Conservation (phyloP, 345 rosid genomes). For the Leavenworthia alabamica region DNA sequence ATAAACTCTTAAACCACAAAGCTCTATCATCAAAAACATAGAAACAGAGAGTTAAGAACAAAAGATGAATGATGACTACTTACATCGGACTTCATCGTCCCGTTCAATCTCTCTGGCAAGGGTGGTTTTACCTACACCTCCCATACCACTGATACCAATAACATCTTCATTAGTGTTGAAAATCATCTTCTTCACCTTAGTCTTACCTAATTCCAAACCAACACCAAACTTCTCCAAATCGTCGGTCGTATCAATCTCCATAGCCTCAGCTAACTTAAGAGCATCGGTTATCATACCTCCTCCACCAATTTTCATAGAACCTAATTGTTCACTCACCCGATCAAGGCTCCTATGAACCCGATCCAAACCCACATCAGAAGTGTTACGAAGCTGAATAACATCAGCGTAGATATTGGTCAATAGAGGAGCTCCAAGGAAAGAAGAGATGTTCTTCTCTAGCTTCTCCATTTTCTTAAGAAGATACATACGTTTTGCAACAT, state of each 20-base stretch:
- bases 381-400: slow-evolving; percentile 47
- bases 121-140: slow-evolving; percentile 89
- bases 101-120: slow-evolving; percentile 58
- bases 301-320: slow-evolving; percentile 53
- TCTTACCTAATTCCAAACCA: slow-evolving; percentile 63
- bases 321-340: slow-evolving; percentile 45
- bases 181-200: slow-evolving; percentile 70
- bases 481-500: slow-evolving; percentile 45
- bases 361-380: slow-evolving; percentile 44
- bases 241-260: slow-evolving; percentile 26
- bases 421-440: slow-evolving; percentile 37
- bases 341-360: slow-evolving; percentile 37
- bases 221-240: slow-evolving; percentile 33
- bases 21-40: background rate
- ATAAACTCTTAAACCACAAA: background rate
- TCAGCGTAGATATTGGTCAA: slow-evolving; percentile 58
- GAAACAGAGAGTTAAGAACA: background rate
- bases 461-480: slow-evolving; percentile 58
- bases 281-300: slow-evolving; percentile 65
- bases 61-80: slow-evolving; percentile 12
- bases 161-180: slow-evolving; percentile 32
- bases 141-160: slow-evolving; percentile 72
- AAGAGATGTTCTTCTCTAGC: slow-evolving; percentile 43
- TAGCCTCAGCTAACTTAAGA: slow-evolving; percentile 44
- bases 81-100: slow-evolving; percentile 61